These are phyloP conservation scores for Aspergillus sp. DNA, from an alignment of 2,329 filamentous ascomycete species.

Conservation along the genomic window DNA sequence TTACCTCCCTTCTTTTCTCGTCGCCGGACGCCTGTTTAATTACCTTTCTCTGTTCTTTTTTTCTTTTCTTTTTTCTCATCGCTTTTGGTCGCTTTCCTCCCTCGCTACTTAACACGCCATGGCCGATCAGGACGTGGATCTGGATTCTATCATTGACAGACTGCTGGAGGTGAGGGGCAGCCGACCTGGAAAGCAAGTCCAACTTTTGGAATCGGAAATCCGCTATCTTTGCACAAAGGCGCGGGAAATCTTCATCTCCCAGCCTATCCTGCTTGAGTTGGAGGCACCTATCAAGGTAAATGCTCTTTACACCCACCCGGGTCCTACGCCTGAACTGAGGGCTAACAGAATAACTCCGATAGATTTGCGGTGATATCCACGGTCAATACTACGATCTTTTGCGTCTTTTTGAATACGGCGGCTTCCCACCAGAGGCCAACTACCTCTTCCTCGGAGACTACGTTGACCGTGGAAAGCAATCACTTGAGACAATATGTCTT, in stretches of 20 bases:
- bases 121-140: constrained; percentile 86
- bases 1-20: constrained; percentile 26
- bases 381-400: constrained; percentile 98
- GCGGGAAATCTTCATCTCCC: constrained; percentile 98
- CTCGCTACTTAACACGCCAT: constrained; percentile 52
- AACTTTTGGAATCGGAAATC: constrained; percentile 94
- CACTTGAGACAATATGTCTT: constrained; percentile 95
- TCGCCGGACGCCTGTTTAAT: constrained; percentile 23
- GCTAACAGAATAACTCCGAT: constrained; percentile 18
- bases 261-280: constrained; percentile 94
- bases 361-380: constrained; percentile 99
- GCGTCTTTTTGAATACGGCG: constrained; percentile 95
- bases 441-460: constrained; percentile 99
- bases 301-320: not conserved
- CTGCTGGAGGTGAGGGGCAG: constrained; percentile 96
- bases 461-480: constrained; percentile 98
- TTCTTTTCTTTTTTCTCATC: constrained; percentile 21
- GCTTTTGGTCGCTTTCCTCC: constrained; percentile 26
- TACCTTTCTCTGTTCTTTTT: constrained; percentile 23
- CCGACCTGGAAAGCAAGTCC: constrained; percentile 97
- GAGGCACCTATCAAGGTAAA: constrained; percentile 97
- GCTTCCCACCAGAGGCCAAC: constrained; percentile 97
- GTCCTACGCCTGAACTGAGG: not conserved
- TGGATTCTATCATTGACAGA: constrained; percentile 99
- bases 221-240: constrained; percentile 97